phyloP scores from a whole-genome alignment of 2,329 filamentous ascomycete species.

The Claviceps monticola region DNA sequence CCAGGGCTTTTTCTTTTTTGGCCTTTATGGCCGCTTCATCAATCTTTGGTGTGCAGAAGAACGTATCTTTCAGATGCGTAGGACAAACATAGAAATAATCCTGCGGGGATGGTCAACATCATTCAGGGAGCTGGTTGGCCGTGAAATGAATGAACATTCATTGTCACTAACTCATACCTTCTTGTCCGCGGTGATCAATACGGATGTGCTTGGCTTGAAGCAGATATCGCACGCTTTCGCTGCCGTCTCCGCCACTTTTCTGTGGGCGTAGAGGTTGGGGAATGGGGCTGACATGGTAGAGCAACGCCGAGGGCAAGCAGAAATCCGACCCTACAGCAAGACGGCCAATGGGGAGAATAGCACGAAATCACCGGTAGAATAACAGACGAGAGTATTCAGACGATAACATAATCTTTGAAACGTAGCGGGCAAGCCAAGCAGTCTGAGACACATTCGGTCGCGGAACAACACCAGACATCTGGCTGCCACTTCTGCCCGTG shows the following conservation, averaged over 20 bases:
- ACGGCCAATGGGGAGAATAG: background rate
- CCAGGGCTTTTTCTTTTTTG: constrained; percentile 46
- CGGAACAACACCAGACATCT: too few relatives aligned
- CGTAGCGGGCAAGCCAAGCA: background rate
- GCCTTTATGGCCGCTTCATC: constrained; percentile 52
- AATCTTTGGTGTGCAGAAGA: constrained; percentile 65
- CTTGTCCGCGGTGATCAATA: constrained; percentile 78
- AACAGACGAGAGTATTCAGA: background rate
- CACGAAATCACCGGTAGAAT: background rate
- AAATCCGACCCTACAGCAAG: background rate
- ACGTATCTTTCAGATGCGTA: constrained; percentile 65
- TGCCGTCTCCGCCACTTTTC: constrained; percentile 72
- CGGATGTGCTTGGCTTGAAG: constrained; percentile 75
- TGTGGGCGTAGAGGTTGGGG: constrained; percentile 70
- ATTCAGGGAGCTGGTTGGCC: background rate
- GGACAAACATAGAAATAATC: constrained; percentile 91
- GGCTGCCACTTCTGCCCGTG: too few relatives aligned
- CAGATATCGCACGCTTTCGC: constrained; percentile 82
- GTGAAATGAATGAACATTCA: background rate
- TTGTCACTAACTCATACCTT: constrained; percentile 42
- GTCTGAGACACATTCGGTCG: background rate
- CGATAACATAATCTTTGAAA: too few relatives aligned
- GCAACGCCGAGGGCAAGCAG: too few relatives aligned
- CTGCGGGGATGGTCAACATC: constrained; percentile 12
- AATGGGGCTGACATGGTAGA: constrained; percentile 25